These are phyloP conservation scores for Thielaviopsis punctulata DNA, from an alignment of 2,329 filamentous ascomycete genomes.

Conservation along the genomic window DNA sequence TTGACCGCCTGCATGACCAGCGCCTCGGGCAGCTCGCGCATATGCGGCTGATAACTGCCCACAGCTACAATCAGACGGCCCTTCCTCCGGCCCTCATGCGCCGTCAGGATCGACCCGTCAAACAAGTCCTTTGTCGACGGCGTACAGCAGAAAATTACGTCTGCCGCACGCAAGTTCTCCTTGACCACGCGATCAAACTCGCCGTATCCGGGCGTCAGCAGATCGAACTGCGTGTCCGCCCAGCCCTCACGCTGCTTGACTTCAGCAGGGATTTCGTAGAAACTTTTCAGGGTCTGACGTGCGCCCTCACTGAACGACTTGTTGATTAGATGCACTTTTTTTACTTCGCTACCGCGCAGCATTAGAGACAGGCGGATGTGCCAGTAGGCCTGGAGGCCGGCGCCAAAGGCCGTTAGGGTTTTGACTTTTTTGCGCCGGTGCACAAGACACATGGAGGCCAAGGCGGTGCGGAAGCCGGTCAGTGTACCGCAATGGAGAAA, in stretches of 20 bases:
- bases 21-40: conserved; percentile 70
- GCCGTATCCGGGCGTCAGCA: conserved; percentile 51
- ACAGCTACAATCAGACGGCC: conserved; percentile 56
- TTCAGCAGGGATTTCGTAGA: conserved; percentile 25
- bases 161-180: conserved; percentile 51
- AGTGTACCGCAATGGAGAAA: conserved; percentile 57
- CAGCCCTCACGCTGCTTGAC: conserved; percentile 43
- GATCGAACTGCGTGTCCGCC: conserved; percentile 46
- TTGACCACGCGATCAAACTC: conserved; percentile 50
- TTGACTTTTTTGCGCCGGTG: conserved; percentile 50
- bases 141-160: conserved; percentile 81
- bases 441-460: conserved; percentile 52
- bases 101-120: conserved; percentile 53
- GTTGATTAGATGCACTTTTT: conserved; percentile 70
- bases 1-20: conserved; percentile 47
- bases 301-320: conserved; percentile 47
- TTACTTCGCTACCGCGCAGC: conserved; percentile 52
- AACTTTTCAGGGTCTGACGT: conserved; percentile 30
- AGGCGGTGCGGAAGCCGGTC: conserved; percentile 65
- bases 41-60: conserved; percentile 50
- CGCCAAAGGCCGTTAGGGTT: conserved; percentile 69
- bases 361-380: conserved; percentile 73
- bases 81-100: conserved; percentile 49
- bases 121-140: conserved; percentile 62
- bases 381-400: conserved; percentile 86